Base-by-base conservation (phyloP, 805 yeast species). In the Ogataea thermomethanolica region DNA sequence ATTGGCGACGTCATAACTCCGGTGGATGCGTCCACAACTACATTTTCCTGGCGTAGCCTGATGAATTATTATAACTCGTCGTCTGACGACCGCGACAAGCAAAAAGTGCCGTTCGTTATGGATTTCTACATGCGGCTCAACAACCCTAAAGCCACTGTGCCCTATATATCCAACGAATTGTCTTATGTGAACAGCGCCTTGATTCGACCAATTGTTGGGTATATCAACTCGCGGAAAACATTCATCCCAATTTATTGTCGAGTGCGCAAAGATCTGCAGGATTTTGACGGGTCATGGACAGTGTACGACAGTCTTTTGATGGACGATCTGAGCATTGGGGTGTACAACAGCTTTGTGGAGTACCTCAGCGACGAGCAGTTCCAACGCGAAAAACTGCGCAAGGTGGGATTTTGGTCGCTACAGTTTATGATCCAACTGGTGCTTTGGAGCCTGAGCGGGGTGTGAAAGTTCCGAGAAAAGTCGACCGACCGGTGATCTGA, bases 281-380 rank as follows among this genome's bases (percentile, higher is more conserved):
- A 93, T 56, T 93, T 93, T 59, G 89, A 86, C 53, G 99, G 99
- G 0, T 78, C 95, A 7, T 93, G 99, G 99, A 91, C 99, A 1
- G 71, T 88, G 3, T 93, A 89, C 61, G 99, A 93, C 59, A 83
- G 93, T 21, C 69, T 83, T 37, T 68, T 93, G 44, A 88, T 91
- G 95, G 93, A 85, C 56, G 97, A 91, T 56, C 71, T 93, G 36
- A 83, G 93, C 22, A 81, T 81, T 23, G 95, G 87, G 50, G 93
- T 91, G 5, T 91, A 91, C 62, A 89, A 88, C 50, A 89, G 93
- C 12, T 88, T 93, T 64, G 96, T 82, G 2, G 75, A 81, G 31
- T 90, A 90, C 54, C 95, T 88, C 14, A 83, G 83, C 8, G 95
- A 93, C 60, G 97, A 93, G 50, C 85, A 86, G 50, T 78, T 79